A percentile compares a stretch with the other conserved stretches of the same genome.
phyloP scores from a whole-genome alignment of 768 basidiomycete genomes.

The Leccinum broughii region DNA sequence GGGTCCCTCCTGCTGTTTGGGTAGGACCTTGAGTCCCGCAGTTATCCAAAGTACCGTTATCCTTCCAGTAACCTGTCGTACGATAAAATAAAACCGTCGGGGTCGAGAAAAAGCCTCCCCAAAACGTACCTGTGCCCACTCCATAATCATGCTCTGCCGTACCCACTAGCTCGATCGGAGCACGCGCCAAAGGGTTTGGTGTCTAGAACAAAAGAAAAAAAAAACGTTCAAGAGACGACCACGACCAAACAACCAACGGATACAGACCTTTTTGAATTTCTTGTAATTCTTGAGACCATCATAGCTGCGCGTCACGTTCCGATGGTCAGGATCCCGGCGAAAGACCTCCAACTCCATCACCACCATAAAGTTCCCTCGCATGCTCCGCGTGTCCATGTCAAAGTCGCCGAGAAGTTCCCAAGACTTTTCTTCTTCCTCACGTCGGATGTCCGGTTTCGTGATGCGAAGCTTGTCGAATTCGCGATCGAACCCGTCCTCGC shows the following conservation, averaged over 20 bases:
- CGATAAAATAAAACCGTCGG: background rate
- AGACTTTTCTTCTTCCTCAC: conserved; percentile 48
- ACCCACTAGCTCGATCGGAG: conserved; percentile 52
- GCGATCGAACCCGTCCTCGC: conserved; percentile 70
- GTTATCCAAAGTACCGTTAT: conserved; percentile 23
- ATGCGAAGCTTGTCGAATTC: conserved; percentile 80
- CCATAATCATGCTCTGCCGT: conserved; percentile 56
- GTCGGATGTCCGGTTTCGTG: conserved; percentile 56
- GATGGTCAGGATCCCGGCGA: conserved; percentile 28
- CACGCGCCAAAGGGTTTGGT: conserved; percentile 22
- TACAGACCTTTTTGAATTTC: conserved; percentile 71
- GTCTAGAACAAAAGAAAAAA: conserved; percentile 24
- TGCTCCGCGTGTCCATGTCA: conserved; percentile 51
- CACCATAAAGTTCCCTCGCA: conserved; percentile 81
- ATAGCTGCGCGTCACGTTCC: conserved; percentile 36
- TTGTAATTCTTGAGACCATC: conserved; percentile 67
- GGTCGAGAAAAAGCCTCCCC: background rate
- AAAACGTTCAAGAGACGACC: conserved; percentile 8
- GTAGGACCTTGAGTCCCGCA: conserved; percentile 20
- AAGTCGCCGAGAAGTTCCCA: conserved; percentile 68
- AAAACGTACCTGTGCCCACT: conserved; percentile 46
- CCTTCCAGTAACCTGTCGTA: conserved; percentile 59
- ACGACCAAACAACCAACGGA: background rate
- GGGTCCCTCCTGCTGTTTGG: conserved; percentile 16
- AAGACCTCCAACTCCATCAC: conserved; percentile 65